These are phyloP conservation scores for Byssothecium circinans DNA, from an alignment of 2,329 filamentous ascomycete genomes.

Conservation along the genomic window DNA sequence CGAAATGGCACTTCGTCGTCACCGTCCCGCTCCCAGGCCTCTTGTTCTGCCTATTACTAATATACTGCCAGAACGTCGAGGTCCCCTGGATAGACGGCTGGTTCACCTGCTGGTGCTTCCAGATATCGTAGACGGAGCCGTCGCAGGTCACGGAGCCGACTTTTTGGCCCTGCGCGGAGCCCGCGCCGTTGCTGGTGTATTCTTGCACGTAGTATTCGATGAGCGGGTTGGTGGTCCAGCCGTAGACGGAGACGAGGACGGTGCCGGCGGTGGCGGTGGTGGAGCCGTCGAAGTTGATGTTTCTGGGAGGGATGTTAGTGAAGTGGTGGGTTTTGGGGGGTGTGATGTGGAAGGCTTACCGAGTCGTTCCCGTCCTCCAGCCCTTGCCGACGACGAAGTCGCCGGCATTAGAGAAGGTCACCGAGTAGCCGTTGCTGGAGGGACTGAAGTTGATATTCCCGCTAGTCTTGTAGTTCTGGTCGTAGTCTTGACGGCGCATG, in stretches of 20 bases:
- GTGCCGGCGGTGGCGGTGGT: conserved; percentile 26
- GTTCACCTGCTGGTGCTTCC: conserved; percentile 40
- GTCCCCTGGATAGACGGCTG: conserved; percentile 53
- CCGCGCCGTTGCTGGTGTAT: conserved; percentile 49
- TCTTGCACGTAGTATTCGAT: conserved; percentile 56
- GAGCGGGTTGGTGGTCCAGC: conserved; percentile 55
- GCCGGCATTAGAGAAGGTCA: conserved; percentile 29
- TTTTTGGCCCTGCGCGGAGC: conserved; percentile 31
- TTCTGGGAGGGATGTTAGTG: conserved; percentile 10
- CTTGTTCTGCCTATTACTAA: conserved; percentile 36
- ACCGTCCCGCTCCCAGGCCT: conserved; percentile 32
- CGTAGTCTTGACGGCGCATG: conserved; percentile 35
- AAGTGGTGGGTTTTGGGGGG: not conserved
- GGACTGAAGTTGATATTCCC: conserved; percentile 34
- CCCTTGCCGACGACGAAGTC: conserved; percentile 39
- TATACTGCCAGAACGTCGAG: conserved; percentile 55
- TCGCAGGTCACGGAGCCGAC: conserved; percentile 33
- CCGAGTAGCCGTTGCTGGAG: conserved; percentile 31
- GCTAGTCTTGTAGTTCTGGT: conserved; percentile 38
- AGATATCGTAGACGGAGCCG: conserved; percentile 35
- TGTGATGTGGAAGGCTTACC: conserved; percentile 12
- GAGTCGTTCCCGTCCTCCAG: conserved; percentile 33
- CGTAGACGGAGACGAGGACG: conserved; percentile 50
- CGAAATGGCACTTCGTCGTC: conserved; percentile 35
- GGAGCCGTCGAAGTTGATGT: conserved; percentile 33